Evolutionary conservation across 192 early-diverging fungal species (phyloP), one percentile per base, ranked within the genome.

Genomic region (Coemansia pectinata): DNA sequence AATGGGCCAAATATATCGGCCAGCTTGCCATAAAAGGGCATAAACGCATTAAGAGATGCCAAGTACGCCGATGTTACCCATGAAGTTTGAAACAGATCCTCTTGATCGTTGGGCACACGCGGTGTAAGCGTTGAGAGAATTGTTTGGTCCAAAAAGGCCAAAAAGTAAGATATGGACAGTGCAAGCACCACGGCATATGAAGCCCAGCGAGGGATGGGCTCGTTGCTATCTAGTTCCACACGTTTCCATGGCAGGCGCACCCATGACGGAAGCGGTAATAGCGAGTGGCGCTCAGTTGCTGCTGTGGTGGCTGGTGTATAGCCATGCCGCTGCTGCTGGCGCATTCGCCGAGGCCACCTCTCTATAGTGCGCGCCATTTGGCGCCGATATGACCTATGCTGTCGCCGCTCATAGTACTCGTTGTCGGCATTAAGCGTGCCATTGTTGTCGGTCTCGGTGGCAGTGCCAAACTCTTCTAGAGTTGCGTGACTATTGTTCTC

Each of bases 1-100:
- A 81, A 57, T 5, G 74, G 84, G 2, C 91, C 92, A 78, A 91
- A 91, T 48, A 92, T 89, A 60, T 91, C 90, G n/a, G 90, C 79
- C 4, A 91, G 61, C 62, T 90, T 90, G 44, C 92, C 92, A 69
- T 91, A 93, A 9, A 88, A 78, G 19, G 87, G 85, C 63, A 86
- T 78, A 53, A 90, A 85, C 6, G 89, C 86, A 31, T 85, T 88
- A 29, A 74, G 73, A 40, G 85, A 78, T n/a, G 86, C 71, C 44
- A 86, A 64, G 58, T 87, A 89, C 0, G 77, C 78, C 23, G 85
- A 85, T 19, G 87, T 89, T 25, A 92, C 85, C 91, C 91, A 92
- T 1, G 89, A 79, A 53, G 88, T 85, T 62, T 85, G 81, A 36
- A 78, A 81, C 69, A 90, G 66, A 9, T 77, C 81, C 3, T 85